Evolutionary conservation across 2,329 filamentous ascomycete species (phyloP).

Genomic region (Monilinia polystroma): DNA sequence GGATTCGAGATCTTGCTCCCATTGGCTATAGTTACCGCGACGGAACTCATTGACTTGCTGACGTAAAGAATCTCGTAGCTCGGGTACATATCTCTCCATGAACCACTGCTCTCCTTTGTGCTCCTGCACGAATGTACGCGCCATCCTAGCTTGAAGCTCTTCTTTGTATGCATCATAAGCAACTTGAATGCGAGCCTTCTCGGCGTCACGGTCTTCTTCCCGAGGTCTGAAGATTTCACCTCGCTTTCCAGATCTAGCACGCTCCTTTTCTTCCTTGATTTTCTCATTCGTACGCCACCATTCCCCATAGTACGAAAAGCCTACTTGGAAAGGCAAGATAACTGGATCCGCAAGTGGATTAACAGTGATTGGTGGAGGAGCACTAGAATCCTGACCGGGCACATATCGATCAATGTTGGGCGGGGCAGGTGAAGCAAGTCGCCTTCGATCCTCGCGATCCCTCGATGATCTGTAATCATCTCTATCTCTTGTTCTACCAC

Average conservation of each 20-base stretch:
- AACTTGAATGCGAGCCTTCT: conserved; percentile 73
- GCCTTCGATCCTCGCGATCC: conserved; percentile 59
- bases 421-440: conserved; percentile 55
- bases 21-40: conserved; percentile 75
- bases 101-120: conserved; percentile 99
- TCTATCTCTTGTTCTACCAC: conserved; percentile 52
- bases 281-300: conserved; percentile 84
- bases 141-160: conserved; percentile 73
- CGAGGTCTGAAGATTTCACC: conserved; percentile 62
- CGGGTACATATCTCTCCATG: conserved; percentile 86
- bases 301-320: conserved; percentile 82
- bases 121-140: conserved; percentile 81
- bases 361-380: conserved; percentile 48
- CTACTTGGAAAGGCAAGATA: conserved; percentile 74
- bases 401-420: conserved; percentile 83
- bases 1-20: conserved; percentile 81
- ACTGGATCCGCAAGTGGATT: conserved; percentile 74
- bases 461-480: conserved; percentile 62
- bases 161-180: conserved; percentile 68
- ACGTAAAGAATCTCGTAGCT: conserved; percentile 73
- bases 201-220: conserved; percentile 75
- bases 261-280: conserved; percentile 79
- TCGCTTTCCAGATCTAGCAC: conserved; percentile 65
- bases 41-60: conserved; percentile 77
- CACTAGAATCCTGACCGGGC: conserved; percentile 63